These are phyloP conservation scores for Fusarium aywerte DNA, from an alignment of 2,329 filamentous ascomycete genomes.

Conservation along the genomic window DNA sequence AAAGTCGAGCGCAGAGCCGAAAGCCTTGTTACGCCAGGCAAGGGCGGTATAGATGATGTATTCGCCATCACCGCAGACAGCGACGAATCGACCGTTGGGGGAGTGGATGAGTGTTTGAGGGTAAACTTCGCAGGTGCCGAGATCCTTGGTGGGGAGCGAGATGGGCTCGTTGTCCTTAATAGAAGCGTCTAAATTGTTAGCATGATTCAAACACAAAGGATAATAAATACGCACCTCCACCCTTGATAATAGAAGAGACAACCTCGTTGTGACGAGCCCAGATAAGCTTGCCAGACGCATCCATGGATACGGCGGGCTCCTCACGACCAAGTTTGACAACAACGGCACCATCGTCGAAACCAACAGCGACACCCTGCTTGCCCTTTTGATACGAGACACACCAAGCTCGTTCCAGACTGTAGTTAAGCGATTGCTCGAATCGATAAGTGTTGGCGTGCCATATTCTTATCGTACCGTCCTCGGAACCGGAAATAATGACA, in stretches of 20 bases:
- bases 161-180: constrained; percentile 92
- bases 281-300: constrained; percentile 92
- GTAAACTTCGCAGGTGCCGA: constrained; percentile 96
- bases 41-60: constrained; percentile 99
- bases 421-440: constrained; percentile 94
- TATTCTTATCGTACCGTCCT: constrained; percentile 96
- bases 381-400: constrained; percentile 96
- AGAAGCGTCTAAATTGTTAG: constrained; percentile 69
- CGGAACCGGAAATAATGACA: constrained; percentile 96
- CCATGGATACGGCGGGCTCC: constrained; percentile 98
- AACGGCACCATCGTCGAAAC: constrained; percentile 97
- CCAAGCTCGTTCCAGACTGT: constrained; percentile 95
- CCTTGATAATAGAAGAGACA: constrained; percentile 93
- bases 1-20: constrained; percentile 94
- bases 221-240: constrained; percentile 66
- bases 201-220: background rate
- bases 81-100: constrained; percentile 90
- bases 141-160: constrained; percentile 88
- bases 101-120: constrained; percentile 94
- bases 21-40: constrained; percentile 97
- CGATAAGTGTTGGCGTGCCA: constrained; percentile 99
- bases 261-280: constrained; percentile 97
- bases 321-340: constrained; percentile 98
- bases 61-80: constrained; percentile 89
- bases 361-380: constrained; percentile 92